A percentile compares a stretch with the other conserved stretches of the same genome.
phyloP scores from a whole-genome alignment of 139 green algal species.

The Picochlorum sp. region DNA sequence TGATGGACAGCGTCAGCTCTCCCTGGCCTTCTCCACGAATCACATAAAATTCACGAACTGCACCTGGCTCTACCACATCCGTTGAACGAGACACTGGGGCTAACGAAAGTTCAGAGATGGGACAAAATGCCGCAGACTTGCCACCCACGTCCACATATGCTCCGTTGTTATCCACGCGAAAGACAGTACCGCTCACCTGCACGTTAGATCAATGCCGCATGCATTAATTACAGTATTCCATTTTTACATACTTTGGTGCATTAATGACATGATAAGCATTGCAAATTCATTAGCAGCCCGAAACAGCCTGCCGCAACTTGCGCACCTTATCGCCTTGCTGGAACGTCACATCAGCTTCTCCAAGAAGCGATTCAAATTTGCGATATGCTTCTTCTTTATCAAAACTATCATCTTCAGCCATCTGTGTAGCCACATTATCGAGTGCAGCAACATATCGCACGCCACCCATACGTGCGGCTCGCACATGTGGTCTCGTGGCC shows the following conservation, averaged over 20 bases:
- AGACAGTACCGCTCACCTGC: constrained; percentile 23
- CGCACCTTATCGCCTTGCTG: constrained; percentile 20
- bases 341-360: not conserved
- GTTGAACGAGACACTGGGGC: constrained; percentile 69
- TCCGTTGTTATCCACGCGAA: constrained; percentile 62
- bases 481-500: not conserved
- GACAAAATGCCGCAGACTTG: constrained; percentile 79
- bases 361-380: constrained; percentile 30
- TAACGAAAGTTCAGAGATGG: constrained; percentile 62
- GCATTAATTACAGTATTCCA: not conserved
- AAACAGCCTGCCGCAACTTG: not conserved
- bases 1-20: constrained; percentile 65
- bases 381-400: constrained; percentile 16
- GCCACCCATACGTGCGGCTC: not conserved
- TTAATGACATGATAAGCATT: not conserved
- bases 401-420: not conserved
- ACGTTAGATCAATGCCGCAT: not conserved
- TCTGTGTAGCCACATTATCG: not conserved
- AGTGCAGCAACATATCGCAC: not conserved
- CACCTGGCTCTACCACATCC: constrained; percentile 53
- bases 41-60: constrained; percentile 77
- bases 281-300: not conserved
- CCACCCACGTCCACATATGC: constrained; percentile 88
- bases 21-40: constrained; percentile 53
- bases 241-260: not conserved